These are phyloP conservation scores for Fusarium liriodendri DNA, from an alignment of 2,329 filamentous ascomycete genomes.

Conservation along the genomic window DNA sequence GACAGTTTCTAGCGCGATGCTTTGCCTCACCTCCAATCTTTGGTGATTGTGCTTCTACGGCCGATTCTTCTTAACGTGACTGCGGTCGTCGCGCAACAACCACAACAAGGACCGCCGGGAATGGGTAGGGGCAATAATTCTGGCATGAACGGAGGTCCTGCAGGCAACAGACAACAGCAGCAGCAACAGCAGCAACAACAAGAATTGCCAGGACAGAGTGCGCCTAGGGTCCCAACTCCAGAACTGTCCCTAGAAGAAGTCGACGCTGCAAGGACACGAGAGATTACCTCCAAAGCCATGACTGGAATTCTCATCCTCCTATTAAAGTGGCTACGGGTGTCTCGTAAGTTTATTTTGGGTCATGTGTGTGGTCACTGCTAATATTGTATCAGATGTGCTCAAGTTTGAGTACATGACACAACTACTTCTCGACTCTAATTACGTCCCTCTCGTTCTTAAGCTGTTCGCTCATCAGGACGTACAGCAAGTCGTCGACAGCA, in stretches of 20 bases:
- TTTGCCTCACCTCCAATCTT: slow-evolving; percentile 87
- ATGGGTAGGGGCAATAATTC: slow-evolving; percentile 53
- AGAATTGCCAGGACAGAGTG: slow-evolving; percentile 48
- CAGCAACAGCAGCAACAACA: slow-evolving; percentile 40
- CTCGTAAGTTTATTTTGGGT: slow-evolving; percentile 69
- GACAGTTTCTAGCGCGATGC: slow-evolving; percentile 68
- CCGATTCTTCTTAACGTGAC: slow-evolving; percentile 89
- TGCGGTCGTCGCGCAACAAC: slow-evolving; percentile 76
- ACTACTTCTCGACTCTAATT: slow-evolving; percentile 92
- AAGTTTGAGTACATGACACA: slow-evolving; percentile 98
- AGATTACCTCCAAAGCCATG: slow-evolving; percentile 91
- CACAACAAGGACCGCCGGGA: slow-evolving; percentile 57
- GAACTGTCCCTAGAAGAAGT: slow-evolving; percentile 77
- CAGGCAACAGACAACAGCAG: slow-evolving; percentile 43
- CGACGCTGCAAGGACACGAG: slow-evolving; percentile 82
- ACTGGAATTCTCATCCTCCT: slow-evolving; percentile 90
- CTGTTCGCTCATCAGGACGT: slow-evolving; percentile 95
- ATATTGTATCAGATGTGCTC: slow-evolving; percentile 74
- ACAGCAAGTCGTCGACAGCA: slow-evolving; percentile 88
- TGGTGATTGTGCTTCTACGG: slow-evolving; percentile 93
- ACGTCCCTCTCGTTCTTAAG: slow-evolving; percentile 91
- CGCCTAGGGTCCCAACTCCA: slow-evolving; percentile 50
- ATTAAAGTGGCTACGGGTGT: slow-evolving; percentile 96
- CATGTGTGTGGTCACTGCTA: slow-evolving; percentile 11
- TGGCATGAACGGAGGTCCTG: slow-evolving; percentile 54